Percentiles rank a stretch among this genome's conserved stretches.
These are phyloP conservation scores for Cercospora nicotianae DNA, from an alignment of 2,329 filamentous ascomycete genomes.

Conservation along the genomic window DNA sequence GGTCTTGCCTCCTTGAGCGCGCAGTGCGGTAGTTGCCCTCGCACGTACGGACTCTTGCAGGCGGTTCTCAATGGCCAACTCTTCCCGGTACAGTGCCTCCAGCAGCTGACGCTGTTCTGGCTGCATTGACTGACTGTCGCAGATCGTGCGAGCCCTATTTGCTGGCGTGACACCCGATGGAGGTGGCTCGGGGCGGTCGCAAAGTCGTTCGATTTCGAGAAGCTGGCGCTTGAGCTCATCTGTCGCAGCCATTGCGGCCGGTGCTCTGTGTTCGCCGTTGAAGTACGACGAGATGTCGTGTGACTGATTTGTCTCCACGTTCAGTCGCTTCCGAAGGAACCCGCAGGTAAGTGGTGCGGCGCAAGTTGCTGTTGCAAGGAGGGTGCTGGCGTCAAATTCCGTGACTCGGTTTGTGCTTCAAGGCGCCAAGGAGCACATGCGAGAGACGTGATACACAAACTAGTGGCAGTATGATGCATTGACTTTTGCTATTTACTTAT, in stretches of 20 bases:
- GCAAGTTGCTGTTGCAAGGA: not conserved
- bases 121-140: not conserved
- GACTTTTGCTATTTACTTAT: not conserved
- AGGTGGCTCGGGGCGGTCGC: not conserved
- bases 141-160: not conserved
- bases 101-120: not conserved
- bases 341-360: not conserved
- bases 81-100: slow-evolving; percentile 1
- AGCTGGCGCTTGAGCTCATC: not conserved
- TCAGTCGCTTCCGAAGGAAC: too few relatives aligned
- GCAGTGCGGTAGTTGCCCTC: not conserved
- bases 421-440: not conserved
- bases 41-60: not conserved
- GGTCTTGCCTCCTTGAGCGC: not conserved
- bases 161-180: not conserved
- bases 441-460: not conserved
- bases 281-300: too few relatives aligned
- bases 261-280: too few relatives aligned
- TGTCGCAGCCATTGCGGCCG: not conserved
- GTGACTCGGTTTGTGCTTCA: not conserved
- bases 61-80: not conserved
- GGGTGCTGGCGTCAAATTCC: not conserved
- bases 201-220: not conserved
- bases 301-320: too few relatives aligned
- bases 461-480: not conserved